Conservation (phyloP, 345 rosid genomes). For the Psidium friedrichsthalianum region DNA sequence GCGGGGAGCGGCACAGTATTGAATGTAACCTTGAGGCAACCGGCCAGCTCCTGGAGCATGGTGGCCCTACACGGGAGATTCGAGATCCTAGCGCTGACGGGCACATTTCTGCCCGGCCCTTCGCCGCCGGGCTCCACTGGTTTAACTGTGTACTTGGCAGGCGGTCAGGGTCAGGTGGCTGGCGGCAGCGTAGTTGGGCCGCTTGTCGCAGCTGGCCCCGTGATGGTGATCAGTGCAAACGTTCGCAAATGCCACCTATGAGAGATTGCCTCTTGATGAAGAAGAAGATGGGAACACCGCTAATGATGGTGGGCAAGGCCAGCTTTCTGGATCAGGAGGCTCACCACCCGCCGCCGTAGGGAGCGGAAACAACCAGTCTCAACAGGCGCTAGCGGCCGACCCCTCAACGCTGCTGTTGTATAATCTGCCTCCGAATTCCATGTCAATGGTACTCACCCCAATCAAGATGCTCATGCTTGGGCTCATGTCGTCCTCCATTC, state of each 20-base stretch:
- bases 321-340: background rate
- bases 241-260: conserved; percentile 79
- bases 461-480: background rate
- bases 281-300: background rate
- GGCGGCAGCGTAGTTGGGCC: conserved; percentile 91
- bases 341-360: background rate
- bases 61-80: conserved; percentile 79
- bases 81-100: conserved; percentile 73
- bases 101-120: conserved; percentile 82
- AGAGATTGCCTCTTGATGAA: conserved; percentile 26
- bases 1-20: conserved; percentile 82
- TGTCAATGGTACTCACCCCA: background rate
- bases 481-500: background rate
- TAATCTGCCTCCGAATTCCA: background rate
- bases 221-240: conserved; percentile 70
- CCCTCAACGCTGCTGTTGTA: background rate
- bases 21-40: conserved; percentile 74
- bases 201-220: conserved; percentile 73
- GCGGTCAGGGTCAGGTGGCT: conserved; percentile 86
- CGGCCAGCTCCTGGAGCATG: conserved; percentile 66
- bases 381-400: background rate
- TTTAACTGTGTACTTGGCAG: conserved; percentile 59
- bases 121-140: conserved; percentile 90
- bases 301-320: background rate
- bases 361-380: background rate